phyloP scores from a whole-genome alignment of 192 early-diverging fungal species.

The Diversispora eburnea region DNA sequence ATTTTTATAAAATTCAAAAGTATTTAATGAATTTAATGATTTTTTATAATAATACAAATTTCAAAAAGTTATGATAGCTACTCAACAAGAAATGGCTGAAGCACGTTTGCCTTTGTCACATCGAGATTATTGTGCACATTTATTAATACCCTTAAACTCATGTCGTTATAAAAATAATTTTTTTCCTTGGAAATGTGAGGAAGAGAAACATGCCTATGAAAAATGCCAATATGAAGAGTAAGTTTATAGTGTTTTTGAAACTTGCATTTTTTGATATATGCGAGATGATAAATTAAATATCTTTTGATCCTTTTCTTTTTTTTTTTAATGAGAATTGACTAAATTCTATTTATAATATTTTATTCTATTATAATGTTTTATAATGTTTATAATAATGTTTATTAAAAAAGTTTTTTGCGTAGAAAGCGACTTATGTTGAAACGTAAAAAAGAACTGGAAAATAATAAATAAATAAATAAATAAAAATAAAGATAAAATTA shows the following conservation, averaged over 20 bases:
- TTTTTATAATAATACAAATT: background rate
- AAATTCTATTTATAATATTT: no score
- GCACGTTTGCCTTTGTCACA: slow-evolving; percentile 79
- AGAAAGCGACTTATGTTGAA: slow-evolving; percentile 7
- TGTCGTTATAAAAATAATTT: slow-evolving; percentile 83
- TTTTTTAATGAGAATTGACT: no score
- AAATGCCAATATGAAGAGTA: slow-evolving; percentile 97
- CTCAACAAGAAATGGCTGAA: slow-evolving; percentile 82
- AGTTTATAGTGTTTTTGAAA: slow-evolving; percentile 27
- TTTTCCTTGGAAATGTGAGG: slow-evolving; percentile 91
- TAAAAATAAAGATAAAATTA: background rate
- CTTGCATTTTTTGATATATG: background rate
- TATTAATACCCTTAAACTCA: slow-evolving; percentile 87
- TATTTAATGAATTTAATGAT: background rate
- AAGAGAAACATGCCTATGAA: slow-evolving; percentile 82
- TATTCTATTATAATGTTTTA: no score
- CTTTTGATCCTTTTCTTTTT: no score
- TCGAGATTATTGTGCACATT: slow-evolving; percentile 93
- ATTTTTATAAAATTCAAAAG: background rate
- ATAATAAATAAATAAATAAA: background rate
- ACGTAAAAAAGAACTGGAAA: slow-evolving; percentile 4
- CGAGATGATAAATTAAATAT: background rate
- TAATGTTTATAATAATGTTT: background rate
- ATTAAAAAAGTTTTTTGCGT: background rate
- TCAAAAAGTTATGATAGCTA: slow-evolving; percentile 72